Base-by-base conservation (phyloP, 768 basidiomycete species). In the Panaeolus cyanescens region DNA sequence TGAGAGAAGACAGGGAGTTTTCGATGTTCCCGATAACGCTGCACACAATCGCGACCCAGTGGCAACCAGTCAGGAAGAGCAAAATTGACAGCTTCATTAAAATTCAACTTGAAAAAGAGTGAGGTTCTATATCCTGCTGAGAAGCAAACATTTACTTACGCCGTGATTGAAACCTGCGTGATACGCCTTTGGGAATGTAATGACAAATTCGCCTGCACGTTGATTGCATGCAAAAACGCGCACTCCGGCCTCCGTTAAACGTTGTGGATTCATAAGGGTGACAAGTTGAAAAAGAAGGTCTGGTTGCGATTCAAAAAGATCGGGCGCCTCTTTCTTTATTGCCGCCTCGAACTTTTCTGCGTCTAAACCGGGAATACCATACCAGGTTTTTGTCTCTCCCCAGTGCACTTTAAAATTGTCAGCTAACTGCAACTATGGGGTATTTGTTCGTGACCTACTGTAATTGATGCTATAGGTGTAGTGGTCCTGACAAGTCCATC, bases 321-420 rank as follows among this genome's bases (percentile, higher is more conserved):
- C 97, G 13, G 97, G 97, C 22, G 97, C 97, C 75, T 98, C 96
- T 58, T 84, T 83, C 75, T 89, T 90, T 74, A 99, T 97, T 25
- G 96, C 96, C 30, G 91, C 89, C 76, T 99, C 97, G 70, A 99
- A 98, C 73, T 93, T 93, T 66, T 93, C 93, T 28, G 96, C 95
- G 68, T 97, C 93, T 55, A 87, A 86, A n/a, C 92, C 96, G 6
- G 97, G 96, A 40, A 99, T 91, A 55, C 96, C 96, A 75, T 99
- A 99, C 97, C 97, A 99, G 0, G 96, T 99, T 81, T 99, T 99
- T 32, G 96, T 96, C 72, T 97, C 96, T 30, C 97, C 97, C 93
- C 95, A 98, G 72, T 98, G 95, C 91, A 96, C 95, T 96, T 65
- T 31, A 65, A 61, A 39, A 64, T 58, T 58, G 63, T 65, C 34